Base-by-base conservation (phyloP, 2,329 filamentous ascomycete species). In the Teratosphaeria pseudoeucalypti region DNA sequence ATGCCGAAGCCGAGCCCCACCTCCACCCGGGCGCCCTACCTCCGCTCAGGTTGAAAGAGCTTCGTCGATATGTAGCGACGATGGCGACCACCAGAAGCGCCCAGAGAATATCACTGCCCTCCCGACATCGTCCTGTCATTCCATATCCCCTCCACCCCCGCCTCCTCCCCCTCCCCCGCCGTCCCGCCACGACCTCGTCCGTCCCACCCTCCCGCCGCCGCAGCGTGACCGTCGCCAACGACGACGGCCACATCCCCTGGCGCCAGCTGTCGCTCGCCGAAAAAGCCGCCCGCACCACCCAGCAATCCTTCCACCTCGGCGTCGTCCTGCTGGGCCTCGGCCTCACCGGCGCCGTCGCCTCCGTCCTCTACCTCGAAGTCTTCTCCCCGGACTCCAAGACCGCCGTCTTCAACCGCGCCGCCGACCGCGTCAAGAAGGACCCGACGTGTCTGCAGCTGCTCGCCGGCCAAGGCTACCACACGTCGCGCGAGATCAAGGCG, bases 241-340 rank as follows among this genome's bases (percentile, higher is more conserved):
- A 96, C 67, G 88, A 90, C 69, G 92, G 92, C 7, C 81, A 82
- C 63, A 85, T 96, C 1, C 84, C 85, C 3, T 97, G 92, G 92
- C 81, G 78, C 2, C 81, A 94, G 58, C 81, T 97, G 2, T 90
- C 86, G 0, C 78, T 76, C 0, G 78, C 78, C 55, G 92, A 96
- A 72, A 96, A 96, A 74, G 85, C 86, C 2, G 88, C 87, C 27
- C 83, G 92, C 47, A 89, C 90, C 9, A 92, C 90, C 0, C 92
- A 96, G 74, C 92, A 96, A 74, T 88, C 87, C 16, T 87, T 95
- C 78, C 96, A 97, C 74, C 85, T 96, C 65, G 81, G 87, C 65
- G 75, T 96, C 63, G 84, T 96, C 9, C 66, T 90, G 1, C 78
- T 86, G 7, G 92, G 92, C 29, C 75, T 92, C 11, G 81, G 85